These are phyloP conservation scores for Boletus mariae DNA, from an alignment of 1,284 basidiomycete species.

Conservation along the genomic window DNA sequence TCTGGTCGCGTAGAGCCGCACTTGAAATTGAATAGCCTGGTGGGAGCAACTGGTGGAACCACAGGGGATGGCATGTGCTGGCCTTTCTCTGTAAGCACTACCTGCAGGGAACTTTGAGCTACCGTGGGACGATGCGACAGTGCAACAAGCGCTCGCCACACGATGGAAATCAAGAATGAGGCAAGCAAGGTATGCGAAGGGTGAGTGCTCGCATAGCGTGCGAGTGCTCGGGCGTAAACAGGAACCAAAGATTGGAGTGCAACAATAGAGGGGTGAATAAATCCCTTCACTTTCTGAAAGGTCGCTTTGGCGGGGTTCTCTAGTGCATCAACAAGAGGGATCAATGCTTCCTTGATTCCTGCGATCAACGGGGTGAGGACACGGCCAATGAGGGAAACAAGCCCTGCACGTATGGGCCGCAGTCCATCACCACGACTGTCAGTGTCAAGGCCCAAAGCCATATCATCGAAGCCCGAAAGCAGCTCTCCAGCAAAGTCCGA, in stretches of 20 bases:
- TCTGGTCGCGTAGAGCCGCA: slow-evolving; percentile 65
- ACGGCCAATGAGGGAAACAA: slow-evolving; percentile 62
- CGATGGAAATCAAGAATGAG: slow-evolving; percentile 63
- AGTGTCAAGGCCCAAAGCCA: slow-evolving; percentile 56
- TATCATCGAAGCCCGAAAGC: slow-evolving; percentile 61
- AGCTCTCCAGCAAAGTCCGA: slow-evolving; percentile 69
- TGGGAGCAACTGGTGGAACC: slow-evolving; percentile 42
- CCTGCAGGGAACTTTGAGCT: slow-evolving; percentile 31
- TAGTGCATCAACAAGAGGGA: slow-evolving; percentile 57
- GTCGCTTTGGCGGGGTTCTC: slow-evolving; percentile 41
- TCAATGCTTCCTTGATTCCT: slow-evolving; percentile 58
- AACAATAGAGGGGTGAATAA: slow-evolving; percentile 56
- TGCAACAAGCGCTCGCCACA: slow-evolving; percentile 71
- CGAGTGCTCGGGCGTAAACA: slow-evolving; percentile 54
- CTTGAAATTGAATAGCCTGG: slow-evolving; percentile 62
- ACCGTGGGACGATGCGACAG: slow-evolving; percentile 54
- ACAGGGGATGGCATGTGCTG: slow-evolving; percentile 36
- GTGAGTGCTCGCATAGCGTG: slow-evolving; percentile 51
- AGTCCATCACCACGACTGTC: slow-evolving; percentile 63
- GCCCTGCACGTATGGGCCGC: slow-evolving; percentile 59
- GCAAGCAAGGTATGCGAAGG: slow-evolving; percentile 59
- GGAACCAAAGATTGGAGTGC: slow-evolving; percentile 57
- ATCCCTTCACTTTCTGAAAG: slow-evolving; percentile 40
- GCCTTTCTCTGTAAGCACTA: slow-evolving; percentile 35
- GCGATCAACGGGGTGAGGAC: slow-evolving; percentile 61